phyloP scores from a whole-genome alignment of 2,329 filamentous ascomycete species.

The Cladosporium austrohemisphaericum region DNA sequence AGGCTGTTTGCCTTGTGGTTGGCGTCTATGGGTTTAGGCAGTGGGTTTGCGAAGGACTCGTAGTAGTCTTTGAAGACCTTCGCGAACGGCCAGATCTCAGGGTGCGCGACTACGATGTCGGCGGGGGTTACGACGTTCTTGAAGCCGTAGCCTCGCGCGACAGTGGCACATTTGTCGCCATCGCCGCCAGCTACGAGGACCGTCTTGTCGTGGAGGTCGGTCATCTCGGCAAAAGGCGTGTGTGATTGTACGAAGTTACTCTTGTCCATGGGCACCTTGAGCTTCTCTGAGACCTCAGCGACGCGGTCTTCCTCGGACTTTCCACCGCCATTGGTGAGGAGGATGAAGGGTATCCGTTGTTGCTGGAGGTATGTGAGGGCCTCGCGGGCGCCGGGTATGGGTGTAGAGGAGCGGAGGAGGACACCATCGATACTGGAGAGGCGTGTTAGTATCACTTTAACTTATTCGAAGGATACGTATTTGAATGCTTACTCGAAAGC shows the following conservation, averaged over 20 bases:
- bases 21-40: conserved; percentile 52
- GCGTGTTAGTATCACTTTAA: conserved; percentile 28
- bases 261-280: conserved; percentile 61
- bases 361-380: conserved; percentile 69
- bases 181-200: conserved; percentile 49
- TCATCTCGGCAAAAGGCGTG: conserved; percentile 76
- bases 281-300: conserved; percentile 62
- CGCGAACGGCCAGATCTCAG: conserved; percentile 79
- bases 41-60: conserved; percentile 52
- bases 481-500: conserved; percentile 50
- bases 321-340: conserved; percentile 93
- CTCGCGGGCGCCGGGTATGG: conserved; percentile 73
- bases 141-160: conserved; percentile 60
- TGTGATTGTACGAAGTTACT: conserved; percentile 83
- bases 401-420: conserved; percentile 75
- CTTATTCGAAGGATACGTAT: not conserved
- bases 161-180: conserved; percentile 7
- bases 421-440: conserved; percentile 78
- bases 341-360: conserved; percentile 81
- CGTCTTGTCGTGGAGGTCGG: conserved; percentile 55
- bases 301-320: conserved; percentile 73
- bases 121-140: conserved; percentile 77
- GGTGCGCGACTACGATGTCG: conserved; percentile 73
- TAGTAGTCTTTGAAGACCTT: conserved; percentile 62
- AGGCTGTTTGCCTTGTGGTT: conserved; percentile 51